Evolutionary conservation across 495 filamentous ascomycete species (phyloP).

Genomic region (Penicillium lividum): DNA sequence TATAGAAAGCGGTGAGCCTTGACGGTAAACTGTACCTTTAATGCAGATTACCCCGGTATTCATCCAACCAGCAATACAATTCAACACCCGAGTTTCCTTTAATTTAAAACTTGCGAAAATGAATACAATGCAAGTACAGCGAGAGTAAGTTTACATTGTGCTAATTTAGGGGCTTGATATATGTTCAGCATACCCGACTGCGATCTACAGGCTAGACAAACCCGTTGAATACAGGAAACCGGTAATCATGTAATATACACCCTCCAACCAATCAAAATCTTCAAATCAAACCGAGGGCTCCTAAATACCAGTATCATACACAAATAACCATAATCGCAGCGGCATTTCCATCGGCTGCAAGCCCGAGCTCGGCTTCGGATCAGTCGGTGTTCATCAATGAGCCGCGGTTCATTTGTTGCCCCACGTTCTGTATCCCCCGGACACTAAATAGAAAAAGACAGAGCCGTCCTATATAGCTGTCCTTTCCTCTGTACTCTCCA

Average conservation of each 20-base stretch:
- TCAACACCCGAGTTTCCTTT: neutral
- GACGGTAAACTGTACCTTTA: neutral
- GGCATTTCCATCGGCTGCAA: constrained; percentile 34
- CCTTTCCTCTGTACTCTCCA: neutral
- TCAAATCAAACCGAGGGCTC: constrained; percentile 28
- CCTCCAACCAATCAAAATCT: constrained; percentile 12
- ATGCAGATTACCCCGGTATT: neutral
- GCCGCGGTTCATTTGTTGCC: constrained; percentile 19
- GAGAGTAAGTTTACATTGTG: no score
- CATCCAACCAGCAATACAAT: neutral
- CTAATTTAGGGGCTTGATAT: no score
- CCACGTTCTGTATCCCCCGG: constrained; percentile 15
- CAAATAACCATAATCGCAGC: constrained; percentile 7
- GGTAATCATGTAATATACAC: neutral
- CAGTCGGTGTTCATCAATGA: neutral
- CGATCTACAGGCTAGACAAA: neutral
- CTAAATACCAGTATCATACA: constrained; percentile 38
- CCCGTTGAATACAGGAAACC: neutral
- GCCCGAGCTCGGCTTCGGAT: neutral
- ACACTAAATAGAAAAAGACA: constrained; percentile 11
- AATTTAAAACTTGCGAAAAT: no score
- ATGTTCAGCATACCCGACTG: neutral
- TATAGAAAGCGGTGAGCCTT: neutral
- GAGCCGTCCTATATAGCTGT: neutral
- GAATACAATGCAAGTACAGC: no score